Base-by-base conservation (phyloP, 257 asterid genomes). In the Solanum arcanum region DNA sequence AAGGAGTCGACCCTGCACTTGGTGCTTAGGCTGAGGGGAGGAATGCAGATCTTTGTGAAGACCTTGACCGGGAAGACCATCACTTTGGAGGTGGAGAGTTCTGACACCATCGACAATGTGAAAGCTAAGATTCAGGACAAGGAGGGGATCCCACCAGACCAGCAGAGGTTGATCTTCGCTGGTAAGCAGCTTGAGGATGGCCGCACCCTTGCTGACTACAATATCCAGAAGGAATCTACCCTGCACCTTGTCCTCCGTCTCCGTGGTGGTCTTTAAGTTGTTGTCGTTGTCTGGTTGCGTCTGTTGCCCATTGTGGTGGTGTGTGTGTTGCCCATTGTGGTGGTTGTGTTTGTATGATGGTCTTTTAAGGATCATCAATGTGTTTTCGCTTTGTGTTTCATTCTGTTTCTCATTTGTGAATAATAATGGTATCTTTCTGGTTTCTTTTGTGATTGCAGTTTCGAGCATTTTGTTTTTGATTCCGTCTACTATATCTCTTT, bases 171-270 rank as follows among this genome's bases (percentile, higher is more conserved):
- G 87, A 92, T 91, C 68, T 93, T 93, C 10, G 95, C 95, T 13
- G 95, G 94, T 1, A 93, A 93, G 83, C 94, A 93, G 84, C 83
- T 93, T 41, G 94, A 91, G 52, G 94, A 93, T 90, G 95, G 95
- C 7, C 69, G 95, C 74, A 91, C 94, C 14, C 84, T 93, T 10
- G 95, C 95, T 0, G 95, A 93, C 72, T 93, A 91, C 64, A 93
- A 93, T 80, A 93, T 92, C 88, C 96, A 93, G 91, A 93, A 92
- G 88, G 95, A 94, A 91, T 94, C 97, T 3, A 94, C 97, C 52
- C 96, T 94, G 33, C 98, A 95, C 91, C 95, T 95, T 85, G 98
- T 95, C 88, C 98, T 95, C 69, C 98, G 97, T 90, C 97, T 95
- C 86, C 96, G 98, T 90, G 98, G 98, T 91, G 98, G 95, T 84